Conservation (phyloP, 2,329 filamentous ascomycete genomes). For the Leptographium lundbergii region DNA sequence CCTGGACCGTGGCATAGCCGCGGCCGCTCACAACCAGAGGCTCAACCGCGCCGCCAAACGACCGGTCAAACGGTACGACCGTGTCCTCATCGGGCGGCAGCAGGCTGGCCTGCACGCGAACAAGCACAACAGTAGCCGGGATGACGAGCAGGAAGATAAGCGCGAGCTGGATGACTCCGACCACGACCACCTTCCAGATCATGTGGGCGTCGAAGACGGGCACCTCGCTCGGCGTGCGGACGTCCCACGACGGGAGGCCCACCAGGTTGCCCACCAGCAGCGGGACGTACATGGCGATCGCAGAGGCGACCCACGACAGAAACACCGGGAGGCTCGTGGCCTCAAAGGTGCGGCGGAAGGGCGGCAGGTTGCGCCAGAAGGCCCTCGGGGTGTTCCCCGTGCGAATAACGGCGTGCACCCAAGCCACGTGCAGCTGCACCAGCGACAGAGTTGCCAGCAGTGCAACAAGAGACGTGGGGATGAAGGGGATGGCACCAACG, state of each 20-base stretch:
- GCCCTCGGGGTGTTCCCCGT: constrained; percentile 48
- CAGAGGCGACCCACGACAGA: constrained; percentile 45
- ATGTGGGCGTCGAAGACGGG: constrained; percentile 24
- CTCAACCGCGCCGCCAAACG: constrained; percentile 64
- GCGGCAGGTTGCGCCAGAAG: constrained; percentile 59
- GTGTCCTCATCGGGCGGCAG: constrained; percentile 70
- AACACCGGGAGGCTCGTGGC: constrained; percentile 58
- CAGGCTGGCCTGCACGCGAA: constrained; percentile 77
- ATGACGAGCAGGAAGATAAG: constrained; percentile 54
- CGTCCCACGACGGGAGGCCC: constrained; percentile 28
- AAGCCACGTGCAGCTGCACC: constrained; percentile 59
- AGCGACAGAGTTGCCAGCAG: constrained; percentile 46
- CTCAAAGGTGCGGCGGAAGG: constrained; percentile 49
- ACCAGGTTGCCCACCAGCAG: constrained; percentile 32
- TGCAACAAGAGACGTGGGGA: constrained; percentile 25
- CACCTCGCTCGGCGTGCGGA: constrained; percentile 23
- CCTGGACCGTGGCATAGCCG: constrained; percentile 56
- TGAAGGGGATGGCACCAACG: constrained; percentile 27
- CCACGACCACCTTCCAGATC: constrained; percentile 31
- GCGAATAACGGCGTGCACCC: constrained; percentile 73
- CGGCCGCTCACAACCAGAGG: constrained; percentile 62
- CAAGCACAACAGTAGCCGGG: constrained; percentile 62
- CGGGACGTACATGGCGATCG: constrained; percentile 36
- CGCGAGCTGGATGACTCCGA: constrained; percentile 33
- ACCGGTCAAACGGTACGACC: constrained; percentile 82